Evolutionary conservation across 2,329 filamentous ascomycete species (phyloP), one percentile per base, ranked within the genome.

Genomic region (Penicillium sp.): DNA sequence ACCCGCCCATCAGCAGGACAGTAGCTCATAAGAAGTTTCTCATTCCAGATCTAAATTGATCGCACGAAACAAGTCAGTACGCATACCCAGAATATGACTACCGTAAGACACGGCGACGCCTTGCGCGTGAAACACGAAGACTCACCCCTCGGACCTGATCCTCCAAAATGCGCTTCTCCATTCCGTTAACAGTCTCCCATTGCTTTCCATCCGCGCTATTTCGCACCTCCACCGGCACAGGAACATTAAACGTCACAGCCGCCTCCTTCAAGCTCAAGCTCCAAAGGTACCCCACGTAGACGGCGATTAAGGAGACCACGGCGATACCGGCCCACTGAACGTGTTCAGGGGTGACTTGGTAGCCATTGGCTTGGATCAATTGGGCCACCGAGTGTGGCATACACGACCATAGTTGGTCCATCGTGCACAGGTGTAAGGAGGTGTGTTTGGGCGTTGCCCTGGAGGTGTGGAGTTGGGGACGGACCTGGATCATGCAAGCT

Each of bases 1-100:
- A 88, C 80, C 62, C 86, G 80, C 53, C 93, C 93, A 25, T 90
- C 96, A 1, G 91, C 91, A 1, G 93, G 93, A 38, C 86, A 86
- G 67, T 72, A 72, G 58, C 69, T 71, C 57, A 71, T 66, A 33
- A 73, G 68, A 43, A 71, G 57, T 18, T 66, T 56, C 13, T 67
- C 55, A 39, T 62, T 67, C 64, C 67, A 72, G 66, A 64, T 62
- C 66, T 72, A 54, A 24, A 43, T n/a, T 9, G 9, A 37, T 43
- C n/a, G 29, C 43, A 8, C 7, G 24, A 34, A 24, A 18, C 9
- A n/a, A 13, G 39, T 64, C 50, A 64, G 58, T 47, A 40, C 9
- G 25, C n/a, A 7, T 11, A 35, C 28, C 18, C 5, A 25, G 8
- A 8, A 5, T n/a, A 40, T 43, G 34, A 24, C 27, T 32, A 4